Evolutionary conservation across 352 stramenopile species (phyloP).

Genomic region (Phytophthora crassamura): DNA sequence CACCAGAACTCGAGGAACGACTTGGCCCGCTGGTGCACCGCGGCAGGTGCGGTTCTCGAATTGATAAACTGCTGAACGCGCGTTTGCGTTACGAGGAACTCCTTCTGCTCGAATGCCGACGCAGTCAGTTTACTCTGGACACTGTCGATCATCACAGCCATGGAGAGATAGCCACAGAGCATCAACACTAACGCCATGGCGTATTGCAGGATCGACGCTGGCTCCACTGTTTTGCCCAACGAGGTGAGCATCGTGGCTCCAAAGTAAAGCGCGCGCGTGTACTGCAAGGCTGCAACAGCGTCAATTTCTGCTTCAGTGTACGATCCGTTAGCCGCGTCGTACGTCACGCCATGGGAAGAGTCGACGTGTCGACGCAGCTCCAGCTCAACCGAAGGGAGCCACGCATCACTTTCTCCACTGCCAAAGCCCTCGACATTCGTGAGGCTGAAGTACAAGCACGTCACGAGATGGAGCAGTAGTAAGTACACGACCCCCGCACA

Average conservation of each 20-base stretch:
- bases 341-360: neutral
- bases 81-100: constrained; percentile 60
- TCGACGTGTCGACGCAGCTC: constrained; percentile 4
- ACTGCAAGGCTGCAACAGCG: constrained; percentile 35
- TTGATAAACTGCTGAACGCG: constrained; percentile 63
- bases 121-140: constrained; percentile 59
- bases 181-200: constrained; percentile 47
- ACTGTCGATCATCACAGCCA: constrained; percentile 45
- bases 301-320: constrained; percentile 13
- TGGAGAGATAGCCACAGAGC: constrained; percentile 50
- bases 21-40: constrained; percentile 59
- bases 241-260: constrained; percentile 53
- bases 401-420: constrained; percentile 5
- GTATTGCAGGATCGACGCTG: constrained; percentile 39
- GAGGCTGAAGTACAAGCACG: constrained; percentile 43
- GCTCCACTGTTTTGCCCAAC: constrained; percentile 51
- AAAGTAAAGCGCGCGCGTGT: constrained; percentile 51
- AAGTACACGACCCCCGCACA: constrained; percentile 20
- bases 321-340: constrained; percentile 11
- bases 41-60: constrained; percentile 46
- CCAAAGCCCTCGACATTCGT: constrained; percentile 48
- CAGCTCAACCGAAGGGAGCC: constrained; percentile 36
- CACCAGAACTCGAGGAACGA: constrained; percentile 80
- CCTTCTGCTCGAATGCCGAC: constrained; percentile 64
- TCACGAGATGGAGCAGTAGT: constrained; percentile 38